phyloP scores from a whole-genome alignment of 352 stramenopile genomes.

The Globisporangium cystogenes region DNA sequence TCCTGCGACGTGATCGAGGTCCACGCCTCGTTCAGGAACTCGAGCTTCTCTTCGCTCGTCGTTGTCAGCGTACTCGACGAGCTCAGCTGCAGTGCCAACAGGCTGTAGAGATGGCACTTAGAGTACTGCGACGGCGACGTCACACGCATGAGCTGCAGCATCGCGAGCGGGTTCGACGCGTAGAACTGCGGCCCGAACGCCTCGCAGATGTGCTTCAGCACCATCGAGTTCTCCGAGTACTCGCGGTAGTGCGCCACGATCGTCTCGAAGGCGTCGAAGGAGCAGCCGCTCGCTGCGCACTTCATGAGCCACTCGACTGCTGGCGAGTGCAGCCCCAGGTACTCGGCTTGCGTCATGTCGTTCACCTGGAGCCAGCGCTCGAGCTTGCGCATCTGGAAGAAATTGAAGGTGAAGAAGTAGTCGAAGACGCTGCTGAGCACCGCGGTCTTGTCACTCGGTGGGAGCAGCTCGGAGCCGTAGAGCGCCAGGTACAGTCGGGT shows the following conservation, averaged over 20 bases:
- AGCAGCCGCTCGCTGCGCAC: slow-evolving; percentile 34
- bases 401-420: slow-evolving; percentile 85
- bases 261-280: slow-evolving; percentile 47
- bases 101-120: slow-evolving; percentile 66
- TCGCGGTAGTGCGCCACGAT: slow-evolving; percentile 79
- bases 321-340: slow-evolving; percentile 75
- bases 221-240: slow-evolving; percentile 85
- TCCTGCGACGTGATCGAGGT: slow-evolving; percentile 64
- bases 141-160: slow-evolving; percentile 68
- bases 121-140: slow-evolving; percentile 49
- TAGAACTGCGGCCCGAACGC: slow-evolving; percentile 67
- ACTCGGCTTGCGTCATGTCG: slow-evolving; percentile 52
- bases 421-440: slow-evolving; percentile 84
- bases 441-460: slow-evolving; percentile 27
- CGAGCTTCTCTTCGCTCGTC: slow-evolving; percentile 43
- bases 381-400: slow-evolving; percentile 55
- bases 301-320: slow-evolving; percentile 87
- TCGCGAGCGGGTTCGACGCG: slow-evolving; percentile 34
- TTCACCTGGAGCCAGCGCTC: slow-evolving; percentile 41
- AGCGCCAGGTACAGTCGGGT: slow-evolving; percentile 79
- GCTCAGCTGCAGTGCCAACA: slow-evolving; percentile 60
- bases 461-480: slow-evolving; percentile 54
- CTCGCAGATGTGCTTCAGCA: slow-evolving; percentile 83
- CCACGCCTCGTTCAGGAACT: slow-evolving; percentile 87
- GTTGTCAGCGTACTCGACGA: slow-evolving; percentile 19